These are phyloP conservation scores for Lepiota brunneoincarnata DNA, from an alignment of 768 basidiomycete genomes.

Conservation along the genomic window DNA sequence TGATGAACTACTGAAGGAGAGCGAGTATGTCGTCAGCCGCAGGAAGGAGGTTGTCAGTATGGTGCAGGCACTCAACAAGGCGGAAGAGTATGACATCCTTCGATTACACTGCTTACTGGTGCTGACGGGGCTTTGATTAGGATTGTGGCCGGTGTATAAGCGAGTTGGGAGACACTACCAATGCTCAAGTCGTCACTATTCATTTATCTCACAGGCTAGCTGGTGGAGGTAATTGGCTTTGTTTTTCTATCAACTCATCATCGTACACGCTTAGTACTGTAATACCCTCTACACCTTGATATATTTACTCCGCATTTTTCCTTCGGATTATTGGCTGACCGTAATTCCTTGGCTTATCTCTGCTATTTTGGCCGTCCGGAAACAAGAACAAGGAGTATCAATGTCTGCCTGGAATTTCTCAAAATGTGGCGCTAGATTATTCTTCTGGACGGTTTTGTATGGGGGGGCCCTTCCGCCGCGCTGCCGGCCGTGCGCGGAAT, in stretches of 20 bases:
- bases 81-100: conserved; percentile 75
- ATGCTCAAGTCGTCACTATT: neutral
- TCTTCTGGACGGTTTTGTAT: neutral
- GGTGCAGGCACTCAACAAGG: conserved; percentile 94
- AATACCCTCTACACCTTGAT: conserved; percentile 28
- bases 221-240: neutral
- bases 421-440: neutral
- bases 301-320: neutral
- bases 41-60: conserved; percentile 94
- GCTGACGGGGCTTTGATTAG: conserved; percentile 17
- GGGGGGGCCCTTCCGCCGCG: too few relatives aligned
- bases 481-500: neutral
- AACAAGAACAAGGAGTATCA: too few relatives aligned
- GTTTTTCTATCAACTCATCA: conserved; percentile 6
- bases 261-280: conserved; percentile 14
- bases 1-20: conserved; percentile 93
- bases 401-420: neutral
- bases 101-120: neutral
- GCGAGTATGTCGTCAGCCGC: conserved; percentile 82
- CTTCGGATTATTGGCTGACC: neutral
- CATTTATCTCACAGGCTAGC: conserved; percentile 3
- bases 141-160: conserved; percentile 32
- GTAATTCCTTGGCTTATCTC: too few relatives aligned
- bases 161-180: conserved; percentile 5
- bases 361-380: too few relatives aligned